Evolutionary conservation across 176 grass and related monocot species (phyloP).

Genomic region (Carex myosuroides): DNA sequence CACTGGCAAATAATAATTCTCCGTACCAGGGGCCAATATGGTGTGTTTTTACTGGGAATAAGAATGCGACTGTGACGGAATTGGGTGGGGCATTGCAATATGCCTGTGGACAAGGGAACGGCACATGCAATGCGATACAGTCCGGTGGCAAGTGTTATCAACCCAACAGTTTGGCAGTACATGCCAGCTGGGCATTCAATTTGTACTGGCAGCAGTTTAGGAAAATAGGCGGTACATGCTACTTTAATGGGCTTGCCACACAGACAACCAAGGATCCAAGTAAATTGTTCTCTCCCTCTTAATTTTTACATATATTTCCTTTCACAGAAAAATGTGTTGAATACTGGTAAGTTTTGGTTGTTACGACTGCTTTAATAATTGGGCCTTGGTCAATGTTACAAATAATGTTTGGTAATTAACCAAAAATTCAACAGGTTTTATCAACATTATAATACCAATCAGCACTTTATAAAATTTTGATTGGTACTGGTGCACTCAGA

Average conservation of each 20-base stretch:
- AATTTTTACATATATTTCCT: background rate
- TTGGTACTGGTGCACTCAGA: background rate
- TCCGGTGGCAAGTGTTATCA: constrained; percentile 37
- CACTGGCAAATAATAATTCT: constrained; percentile 37
- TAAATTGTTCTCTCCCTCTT: background rate
- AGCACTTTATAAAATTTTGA: background rate
- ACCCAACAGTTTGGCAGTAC: constrained; percentile 41
- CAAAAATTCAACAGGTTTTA: background rate
- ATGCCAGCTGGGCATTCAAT: constrained; percentile 88
- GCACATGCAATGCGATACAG: constrained; percentile 69
- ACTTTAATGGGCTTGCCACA: too few species aligned
- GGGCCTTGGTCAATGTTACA: background rate
- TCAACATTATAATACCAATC: background rate
- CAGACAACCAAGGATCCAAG: background rate
- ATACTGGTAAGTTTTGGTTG: background rate
- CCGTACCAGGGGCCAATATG: constrained; percentile 58
- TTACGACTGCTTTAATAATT: background rate
- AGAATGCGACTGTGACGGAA: constrained; percentile 39
- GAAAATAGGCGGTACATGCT: constrained; percentile 9
- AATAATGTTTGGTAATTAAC: background rate
- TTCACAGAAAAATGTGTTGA: background rate
- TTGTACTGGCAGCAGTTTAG: constrained; percentile 86
- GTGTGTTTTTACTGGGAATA: constrained; percentile 47
- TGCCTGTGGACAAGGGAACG: constrained; percentile 70
- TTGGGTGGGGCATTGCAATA: constrained; percentile 34